Evolutionary conservation across 176 grass and related monocot genomes (phyloP), one percentile per base, ranked within the genome.

Genomic region (Aegilops longissima): DNA sequence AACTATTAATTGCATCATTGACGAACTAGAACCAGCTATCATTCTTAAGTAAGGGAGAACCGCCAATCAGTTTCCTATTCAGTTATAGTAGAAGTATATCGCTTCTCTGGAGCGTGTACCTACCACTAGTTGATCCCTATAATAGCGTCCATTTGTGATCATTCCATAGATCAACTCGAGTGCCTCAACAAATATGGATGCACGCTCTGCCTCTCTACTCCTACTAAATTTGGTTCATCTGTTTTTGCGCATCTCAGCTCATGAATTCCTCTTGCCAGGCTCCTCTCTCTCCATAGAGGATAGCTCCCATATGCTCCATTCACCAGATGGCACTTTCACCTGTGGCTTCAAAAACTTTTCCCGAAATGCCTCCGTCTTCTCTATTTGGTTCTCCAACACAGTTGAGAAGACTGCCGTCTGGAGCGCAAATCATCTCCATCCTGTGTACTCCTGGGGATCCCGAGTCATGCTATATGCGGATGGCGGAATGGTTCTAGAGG

Each of bases 331-430:
- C 5, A 62, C 70, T 83, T 90, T 90, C 72, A 33, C 52, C 65
- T 90, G 88, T 61, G 88, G 88, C 54, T 90, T 90, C 64, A 40
- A 82, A 65, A 51, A 1, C 3, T 71, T 78, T 58, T 90, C 84
- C 8, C 23, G 29, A 27, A 86, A 86, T 42, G 73, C 88, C 38
- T 70, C 79, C 8, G 77, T 66, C 31, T 86, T 86, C 40, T 78
- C 88, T 25, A 83, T 90, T 47, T 90, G 88, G 88, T 82, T 90
- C 40, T 78, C 84, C 73, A 6, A 63, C 59, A 54, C 73, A 20
- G 23, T 52, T 0, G 2, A 83, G 24, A 90, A 67, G 31, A 72
- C 72, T 5, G 2, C 44, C 1, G 40, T 90, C 1, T 90, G 88
- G 84, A 86, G 79, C 0, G 84, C 84, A 17, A 86, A 90, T 65